Evolutionary conservation across 2,329 filamentous ascomycete species (phyloP), one percentile per base, ranked within the genome.

Genomic region (Curvularia hawaiiensis): DNA sequence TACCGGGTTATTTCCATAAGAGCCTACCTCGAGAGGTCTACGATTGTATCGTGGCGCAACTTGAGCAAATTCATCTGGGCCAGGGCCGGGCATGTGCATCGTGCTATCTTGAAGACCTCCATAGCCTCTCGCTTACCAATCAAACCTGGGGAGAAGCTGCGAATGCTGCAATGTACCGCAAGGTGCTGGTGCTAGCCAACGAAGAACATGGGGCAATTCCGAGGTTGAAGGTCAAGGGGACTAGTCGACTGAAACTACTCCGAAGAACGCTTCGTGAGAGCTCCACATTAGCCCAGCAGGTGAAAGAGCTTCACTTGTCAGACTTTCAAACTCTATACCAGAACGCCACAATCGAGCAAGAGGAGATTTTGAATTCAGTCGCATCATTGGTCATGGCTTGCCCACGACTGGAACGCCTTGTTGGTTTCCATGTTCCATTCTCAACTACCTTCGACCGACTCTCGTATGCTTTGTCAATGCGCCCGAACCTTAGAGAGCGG

Each of bases 331-430:
- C 68, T 3, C 55, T 75, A 2, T 75, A 77, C 41, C 64, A 75
- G n/a, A 64, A 72, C 44, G 70, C 70, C 14, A 67, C 70, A 48
- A 79, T 78, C 28, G 78, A 79, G 56, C 78, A 77, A 66, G 77
- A 82, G 64, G 80, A 82, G 48, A 82, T 84, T 51, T 74, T 82
- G 43, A 80, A 84, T 56, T 58, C 82, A 18, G 71, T 86, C 18
- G 82, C 83, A 6, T 85, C 84, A 1, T 75, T 87, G 38, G 82
- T 87, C 31, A 84, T 85, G 80, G 79, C 80, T 2, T 87, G 84
- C 63, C 83, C 84, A 8, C 84, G 83, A 58, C 70, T 87, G 22
- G 83, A 87, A 69, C 78, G 79, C 26, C 70, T 87, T 8, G 68
- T 80, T 31, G 85, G 84, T 6, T 81, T 85, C 54, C 78, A 80